A percentile compares a stretch with the other conserved stretches of the same genome.
Evolutionary conservation across 768 basidiomycete genomes (phyloP).

Genomic region (Phylloporus sp.): DNA sequence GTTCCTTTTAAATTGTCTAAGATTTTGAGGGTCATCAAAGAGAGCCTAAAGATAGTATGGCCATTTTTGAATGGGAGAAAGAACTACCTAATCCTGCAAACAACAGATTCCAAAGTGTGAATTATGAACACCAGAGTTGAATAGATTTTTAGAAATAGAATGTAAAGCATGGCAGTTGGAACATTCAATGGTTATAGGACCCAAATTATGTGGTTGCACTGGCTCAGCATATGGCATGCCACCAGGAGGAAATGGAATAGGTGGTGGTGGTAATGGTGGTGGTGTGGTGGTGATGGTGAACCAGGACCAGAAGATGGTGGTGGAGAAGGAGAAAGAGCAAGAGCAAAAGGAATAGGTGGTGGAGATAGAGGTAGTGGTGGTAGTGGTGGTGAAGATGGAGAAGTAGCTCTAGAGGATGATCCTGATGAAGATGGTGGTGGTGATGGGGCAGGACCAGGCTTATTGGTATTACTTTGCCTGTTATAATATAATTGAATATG

Average conservation of each 20-base stretch:
- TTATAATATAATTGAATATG: too few species aligned
- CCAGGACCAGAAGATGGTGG: too few species aligned
- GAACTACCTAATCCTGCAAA: conserved; percentile 21
- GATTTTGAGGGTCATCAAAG: conserved; percentile 12
- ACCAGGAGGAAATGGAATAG: conserved; percentile 14
- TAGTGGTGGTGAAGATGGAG: neutral
- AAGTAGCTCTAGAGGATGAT: too few species aligned
- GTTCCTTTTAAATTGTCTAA: conserved; percentile 24
- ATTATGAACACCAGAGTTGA: neutral
- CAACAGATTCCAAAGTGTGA: conserved; percentile 28
- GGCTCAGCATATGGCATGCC: conserved; percentile 11
- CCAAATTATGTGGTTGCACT: neutral
- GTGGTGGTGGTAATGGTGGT: too few species aligned
- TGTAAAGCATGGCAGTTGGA: conserved; percentile 17
- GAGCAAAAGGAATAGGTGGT: neutral
- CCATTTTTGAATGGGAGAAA: conserved; percentile 17
- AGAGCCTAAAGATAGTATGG: conserved; percentile 13
- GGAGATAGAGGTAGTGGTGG: too few species aligned
- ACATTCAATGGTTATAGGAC: conserved; percentile 7
- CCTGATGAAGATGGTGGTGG: too few species aligned
- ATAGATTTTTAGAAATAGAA: conserved; percentile 11
- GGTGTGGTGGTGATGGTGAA: too few species aligned
- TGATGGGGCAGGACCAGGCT: neutral
- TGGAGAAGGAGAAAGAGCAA: too few species aligned
- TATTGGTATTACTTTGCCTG: neutral